phyloP scores from a whole-genome alignment of 768 basidiomycete species.

The Postia placenta region DNA sequence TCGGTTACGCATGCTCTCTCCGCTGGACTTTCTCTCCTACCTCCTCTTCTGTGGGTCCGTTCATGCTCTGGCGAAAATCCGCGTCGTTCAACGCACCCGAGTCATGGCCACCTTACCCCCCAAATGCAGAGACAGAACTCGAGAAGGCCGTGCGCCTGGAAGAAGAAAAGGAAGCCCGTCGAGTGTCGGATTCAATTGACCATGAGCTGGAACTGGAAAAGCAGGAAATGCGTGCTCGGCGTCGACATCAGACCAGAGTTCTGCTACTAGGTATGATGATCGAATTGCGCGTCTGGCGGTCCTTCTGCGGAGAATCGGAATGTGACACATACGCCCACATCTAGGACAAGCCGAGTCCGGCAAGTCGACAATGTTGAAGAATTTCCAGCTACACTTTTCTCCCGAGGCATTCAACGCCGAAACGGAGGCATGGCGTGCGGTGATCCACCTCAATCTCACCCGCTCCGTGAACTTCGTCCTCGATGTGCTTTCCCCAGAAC shows the following conservation, averaged over 20 bases:
- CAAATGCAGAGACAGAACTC: conserved; percentile 35
- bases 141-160: conserved; percentile 34
- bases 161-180: conserved; percentile 44
- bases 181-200: conserved; percentile 50
- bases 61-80: conserved; percentile 3
- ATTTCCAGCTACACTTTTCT: conserved; percentile 56
- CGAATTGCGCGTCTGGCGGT: neutral
- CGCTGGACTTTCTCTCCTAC: neutral
- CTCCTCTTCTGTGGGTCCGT: neutral
- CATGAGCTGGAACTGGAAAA: conserved; percentile 41
- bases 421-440: conserved; percentile 54
- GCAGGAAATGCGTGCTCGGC: conserved; percentile 32
- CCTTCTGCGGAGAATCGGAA: neutral
- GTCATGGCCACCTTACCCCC: conserved; percentile 26
- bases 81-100: neutral
- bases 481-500: conserved; percentile 29
- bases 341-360: conserved; percentile 64
- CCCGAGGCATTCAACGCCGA: conserved; percentile 55
- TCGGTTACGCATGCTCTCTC: neutral
- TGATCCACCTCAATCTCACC: conserved; percentile 65
- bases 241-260: conserved; percentile 37
- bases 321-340: neutral
- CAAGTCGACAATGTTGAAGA: conserved; percentile 62
- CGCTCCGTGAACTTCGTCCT: conserved; percentile 43
- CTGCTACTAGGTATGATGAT: conserved; percentile 48